These are phyloP conservation scores for Naumovozyma castellii DNA, from an alignment of 805 yeast genomes.

Conservation along the genomic window DNA sequence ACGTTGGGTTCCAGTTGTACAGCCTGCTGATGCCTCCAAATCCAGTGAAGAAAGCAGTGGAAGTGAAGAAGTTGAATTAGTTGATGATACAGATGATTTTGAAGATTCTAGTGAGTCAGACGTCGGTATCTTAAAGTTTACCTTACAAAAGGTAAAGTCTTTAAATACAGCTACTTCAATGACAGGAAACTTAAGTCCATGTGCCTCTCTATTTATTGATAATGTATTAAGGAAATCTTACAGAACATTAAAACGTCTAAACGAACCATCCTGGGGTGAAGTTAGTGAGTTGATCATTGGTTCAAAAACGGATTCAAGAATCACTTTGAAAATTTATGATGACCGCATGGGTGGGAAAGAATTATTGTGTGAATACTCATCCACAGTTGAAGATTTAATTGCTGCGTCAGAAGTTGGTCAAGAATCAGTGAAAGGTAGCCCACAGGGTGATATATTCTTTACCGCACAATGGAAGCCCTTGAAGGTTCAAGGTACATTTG, in stretches of 20 bases:
- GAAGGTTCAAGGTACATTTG: slow-evolving; percentile 41
- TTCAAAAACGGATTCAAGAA: slow-evolving; percentile 46
- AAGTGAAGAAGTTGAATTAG: slow-evolving; percentile 7
- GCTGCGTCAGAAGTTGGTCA: slow-evolving; percentile 35
- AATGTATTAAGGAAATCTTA: slow-evolving; percentile 45
- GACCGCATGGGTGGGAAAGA: slow-evolving; percentile 38
- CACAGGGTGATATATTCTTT: slow-evolving; percentile 47
- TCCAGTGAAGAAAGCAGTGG: slow-evolving; percentile 14
- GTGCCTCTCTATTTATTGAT: slow-evolving; percentile 56
- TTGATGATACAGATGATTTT: slow-evolving; percentile 24
- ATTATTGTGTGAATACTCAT: slow-evolving; percentile 41
- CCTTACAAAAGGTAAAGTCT: slow-evolving; percentile 49
- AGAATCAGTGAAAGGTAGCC: slow-evolving; percentile 42
- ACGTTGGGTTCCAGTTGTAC: slow-evolving; percentile 32
- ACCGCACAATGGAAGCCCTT: slow-evolving; percentile 65
- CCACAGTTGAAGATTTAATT: slow-evolving; percentile 42
- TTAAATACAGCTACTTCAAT: slow-evolving; percentile 46
- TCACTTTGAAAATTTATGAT: slow-evolving; percentile 54
- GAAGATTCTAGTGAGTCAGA: slow-evolving; percentile 44
- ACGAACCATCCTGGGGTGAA: slow-evolving; percentile 68
- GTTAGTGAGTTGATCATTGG: slow-evolving; percentile 52
- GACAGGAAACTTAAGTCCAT: slow-evolving; percentile 43
- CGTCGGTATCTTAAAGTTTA: slow-evolving; percentile 61
- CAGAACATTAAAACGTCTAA: slow-evolving; percentile 55
- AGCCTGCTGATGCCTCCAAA: slow-evolving; percentile 2